Base-by-base conservation (phyloP, 768 basidiomycete genomes). In the Obba rivulosa region DNA sequence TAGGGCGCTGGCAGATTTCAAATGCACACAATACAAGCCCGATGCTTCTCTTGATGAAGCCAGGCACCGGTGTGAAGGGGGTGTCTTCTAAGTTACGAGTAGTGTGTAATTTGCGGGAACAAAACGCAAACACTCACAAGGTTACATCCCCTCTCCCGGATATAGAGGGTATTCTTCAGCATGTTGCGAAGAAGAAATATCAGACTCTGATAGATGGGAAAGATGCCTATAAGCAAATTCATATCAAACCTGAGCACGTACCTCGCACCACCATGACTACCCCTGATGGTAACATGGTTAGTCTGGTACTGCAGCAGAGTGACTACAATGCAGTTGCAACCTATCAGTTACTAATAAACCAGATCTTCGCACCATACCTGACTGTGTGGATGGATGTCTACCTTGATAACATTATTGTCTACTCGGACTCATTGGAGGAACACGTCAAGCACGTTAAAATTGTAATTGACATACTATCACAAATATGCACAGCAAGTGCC, bases 391-490 rank as follows among this genome's bases (percentile, higher is more conserved):
- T 69, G 51, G 59, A 67, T 21, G 59, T 65, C 0, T 69, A 67
- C 43, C 57, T 66, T 31, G 64, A 69, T 46, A 61, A 68, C 28
- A 61, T 74, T 17, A 46, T 69, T 2, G 54, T 70, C 20, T 69
- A 63, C 43, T 69, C 67, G 1, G 45, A 64, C 10, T 54, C 57
- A 0, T 20, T 61, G 0, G 58, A 62, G 3, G 64, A 64, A 0
- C 70, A 70, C 24, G 28, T 67, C 1, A 22, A 53, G 11, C 63
- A 71, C 36, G 57, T 69, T 0, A 41, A 49, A 3, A 47, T 59
- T 3, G 61, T 75, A 3, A 60, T 76, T 8, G 62, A 62, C n/a
- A 57, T 69, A n/a, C n/a, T n/a, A n/a, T n/a, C n/a, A n/a, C n/a
- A n/a, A n/a, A n/a, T n/a, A n/a, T n/a, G n/a, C n/a, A n/a, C n/a